Conservation (phyloP, 2,329 filamentous ascomycete species). For the Rutstroemia sp. region DNA sequence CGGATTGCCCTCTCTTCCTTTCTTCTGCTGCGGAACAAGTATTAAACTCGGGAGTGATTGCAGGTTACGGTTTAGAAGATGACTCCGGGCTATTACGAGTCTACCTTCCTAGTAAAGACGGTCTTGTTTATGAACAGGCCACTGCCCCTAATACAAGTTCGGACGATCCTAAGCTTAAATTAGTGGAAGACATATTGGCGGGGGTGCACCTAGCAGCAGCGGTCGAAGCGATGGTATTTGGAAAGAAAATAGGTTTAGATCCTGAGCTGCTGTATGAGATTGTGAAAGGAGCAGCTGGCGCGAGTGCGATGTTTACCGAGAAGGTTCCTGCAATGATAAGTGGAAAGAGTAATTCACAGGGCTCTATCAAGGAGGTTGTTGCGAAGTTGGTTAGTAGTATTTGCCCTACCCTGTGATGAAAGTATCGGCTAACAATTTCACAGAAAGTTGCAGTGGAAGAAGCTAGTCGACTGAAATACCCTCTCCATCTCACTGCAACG, state of each 20-base stretch:
- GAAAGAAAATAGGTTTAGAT: constrained; percentile 44
- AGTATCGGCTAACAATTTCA: constrained; percentile 22
- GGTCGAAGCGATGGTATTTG: constrained; percentile 50
- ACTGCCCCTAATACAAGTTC: constrained; percentile 8
- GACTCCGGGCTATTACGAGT: constrained; percentile 19
- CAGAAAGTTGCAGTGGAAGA: constrained; percentile 29
- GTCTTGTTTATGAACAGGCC: constrained; percentile 17
- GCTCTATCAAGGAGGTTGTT: constrained; percentile 32
- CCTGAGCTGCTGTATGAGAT: constrained; percentile 41
- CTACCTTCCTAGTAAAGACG: constrained; percentile 18
- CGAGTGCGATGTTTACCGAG: constrained; percentile 34
- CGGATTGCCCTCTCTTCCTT: constrained; percentile 32
- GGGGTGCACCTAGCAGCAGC: constrained; percentile 50
- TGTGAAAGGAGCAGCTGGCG: constrained; percentile 34
- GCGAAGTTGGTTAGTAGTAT: constrained; percentile 26
- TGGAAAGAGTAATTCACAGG: constrained; percentile 29
- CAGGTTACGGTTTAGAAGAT: constrained; percentile 15
- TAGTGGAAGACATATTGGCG: constrained; percentile 47
- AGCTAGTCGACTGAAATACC: constrained; percentile 27
- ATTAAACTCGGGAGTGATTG: constrained; percentile 14
- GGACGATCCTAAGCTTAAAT: constrained; percentile 32
- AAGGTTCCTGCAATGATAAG: constrained; percentile 31
- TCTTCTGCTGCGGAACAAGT: constrained; percentile 31
- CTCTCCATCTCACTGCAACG: constrained; percentile 30
- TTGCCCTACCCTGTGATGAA: background rate